Base-by-base conservation (phyloP, 352 stramenopile genomes). In the Phytophthora sp. region DNA sequence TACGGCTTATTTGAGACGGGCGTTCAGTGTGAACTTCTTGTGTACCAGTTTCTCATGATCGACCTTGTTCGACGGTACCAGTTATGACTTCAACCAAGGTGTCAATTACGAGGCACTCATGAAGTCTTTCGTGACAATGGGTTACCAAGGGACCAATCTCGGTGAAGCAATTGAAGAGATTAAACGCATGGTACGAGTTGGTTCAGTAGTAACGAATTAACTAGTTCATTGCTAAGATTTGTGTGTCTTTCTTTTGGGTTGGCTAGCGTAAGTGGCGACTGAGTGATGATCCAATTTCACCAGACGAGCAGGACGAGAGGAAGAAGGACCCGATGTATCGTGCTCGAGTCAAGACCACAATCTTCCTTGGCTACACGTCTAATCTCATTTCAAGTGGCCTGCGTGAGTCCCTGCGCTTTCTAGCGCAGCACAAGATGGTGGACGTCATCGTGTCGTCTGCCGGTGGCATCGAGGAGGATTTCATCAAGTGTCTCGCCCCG, bases 301-400 rank as follows among this genome's bases (percentile, higher is more conserved):
- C 95, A 41, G 94, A 98, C 26, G 92, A 98, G 31, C 88, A 98
- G 41, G 96, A 99, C 61, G 86, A 98, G 44, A 73, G 90, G 44
- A 76, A 97, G 39, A 82, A 84, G 39, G 86, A 96, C 53, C 75
- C 81, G 5, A 74, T 69, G 52, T 93, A 86, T 64, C 91, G 93
- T 38, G 85, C 84, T 18, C 82, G 73, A 4, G 77, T 95, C 45
- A 98, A 98, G 73, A 97, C 85, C 77, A 99, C 93, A n/a, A 99
- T 99, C 62, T 99, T 99, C 78, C 82, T 99, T 21, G 91, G 88
- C 6, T 99, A 99, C 84, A 99, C 98, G 38, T 99, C 92, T 31
- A 99, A 99, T 85, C 91, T 99, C 74, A 99, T 99, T 62, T 99
- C 96, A 4, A 99, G 87, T 60, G 98, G 98, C 8, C 79, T 99